Conservation (phyloP, 208 protist genomes). For the Leishmania mexicana region DNA sequence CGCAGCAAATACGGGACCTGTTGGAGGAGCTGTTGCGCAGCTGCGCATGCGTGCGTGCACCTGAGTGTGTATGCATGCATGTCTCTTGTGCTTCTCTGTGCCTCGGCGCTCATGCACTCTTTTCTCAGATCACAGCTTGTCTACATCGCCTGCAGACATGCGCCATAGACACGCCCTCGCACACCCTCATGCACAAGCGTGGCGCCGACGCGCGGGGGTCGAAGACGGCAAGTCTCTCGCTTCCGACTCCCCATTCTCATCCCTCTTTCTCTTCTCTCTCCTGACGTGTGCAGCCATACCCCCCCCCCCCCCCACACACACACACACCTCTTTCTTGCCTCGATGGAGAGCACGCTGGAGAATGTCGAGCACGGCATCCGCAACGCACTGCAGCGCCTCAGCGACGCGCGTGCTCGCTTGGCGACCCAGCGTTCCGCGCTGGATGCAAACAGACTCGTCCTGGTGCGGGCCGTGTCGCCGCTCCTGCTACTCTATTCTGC, state of each 20-base stretch:
- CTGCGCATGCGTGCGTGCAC: background rate
- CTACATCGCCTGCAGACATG: background rate
- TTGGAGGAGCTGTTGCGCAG: background rate
- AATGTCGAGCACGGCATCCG: slow-evolving; percentile 11
- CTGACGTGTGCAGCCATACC: background rate
- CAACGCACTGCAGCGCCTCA: slow-evolving; percentile 8
- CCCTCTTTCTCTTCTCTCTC: background rate
- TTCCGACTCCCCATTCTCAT: background rate
- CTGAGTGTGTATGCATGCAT: background rate
- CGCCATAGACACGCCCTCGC: background rate
- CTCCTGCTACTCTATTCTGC: background rate
- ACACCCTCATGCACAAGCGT: background rate
- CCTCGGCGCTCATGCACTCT: background rate
- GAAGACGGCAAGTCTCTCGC: background rate
- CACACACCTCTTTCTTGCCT: background rate
- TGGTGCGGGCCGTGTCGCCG: slow-evolving; percentile 1
- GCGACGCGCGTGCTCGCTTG: slow-evolving; percentile 7
- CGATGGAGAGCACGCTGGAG: slow-evolving; percentile 17
- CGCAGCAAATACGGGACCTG: background rate
- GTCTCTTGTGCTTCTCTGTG: background rate
- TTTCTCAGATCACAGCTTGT: background rate
- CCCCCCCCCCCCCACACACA: background rate
- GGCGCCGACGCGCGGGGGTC: background rate
- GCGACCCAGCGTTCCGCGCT: background rate
- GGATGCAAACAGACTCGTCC: background rate